Base-by-base conservation (phyloP, 352 stramenopile genomes). In the Albugo candida region DNA sequence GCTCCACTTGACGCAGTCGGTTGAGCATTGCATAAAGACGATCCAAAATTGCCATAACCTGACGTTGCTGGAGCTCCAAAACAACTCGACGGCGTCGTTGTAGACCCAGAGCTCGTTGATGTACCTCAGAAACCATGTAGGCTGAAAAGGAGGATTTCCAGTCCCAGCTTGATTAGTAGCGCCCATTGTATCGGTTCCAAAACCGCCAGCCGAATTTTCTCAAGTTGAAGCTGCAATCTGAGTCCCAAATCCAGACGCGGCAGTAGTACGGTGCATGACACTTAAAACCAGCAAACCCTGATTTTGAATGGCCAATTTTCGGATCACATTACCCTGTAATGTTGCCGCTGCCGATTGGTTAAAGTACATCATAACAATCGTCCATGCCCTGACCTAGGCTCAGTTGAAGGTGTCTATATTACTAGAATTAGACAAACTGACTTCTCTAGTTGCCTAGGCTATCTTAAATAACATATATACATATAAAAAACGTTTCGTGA, bases 61-160 rank as follows among this genome's bases (percentile, higher is more conserved):
- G 37, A 41, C n/a, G 48, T 49, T 10, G 50, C 41, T 51, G 61
- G 64, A 65, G 61, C 60, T 51, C 70, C 64, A 34, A 63, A 59
- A 41, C 54, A 53, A 41, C 43, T 47, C 27, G 54, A 59, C n/a
- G 63, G 56, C 12, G 61, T 52, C 10, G 49, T 39, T 2, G 53
- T 31, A 53, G 72, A 67, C 27, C 64, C 61, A 43, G 54, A 55
- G 41, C 43, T 47, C 34, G 56, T 62, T 18, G 63, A 58, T 14
- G 61, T 52, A 19, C 52, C 51, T 2, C 65, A 61, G 51, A 75
- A 78, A 74, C 11, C 64, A 61, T 35, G 73, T 82, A 13, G 61
- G 36, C 41, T 83, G 64, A 55, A 85, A 92, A 20, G 75, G 56
- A 13, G 78, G 73, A 16, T 63, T 58, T 35, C 78, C 78, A 1